Evolutionary conservation across 2,329 filamentous ascomycete genomes (phyloP).

Genomic region (Fusarium xyrophilum): DNA sequence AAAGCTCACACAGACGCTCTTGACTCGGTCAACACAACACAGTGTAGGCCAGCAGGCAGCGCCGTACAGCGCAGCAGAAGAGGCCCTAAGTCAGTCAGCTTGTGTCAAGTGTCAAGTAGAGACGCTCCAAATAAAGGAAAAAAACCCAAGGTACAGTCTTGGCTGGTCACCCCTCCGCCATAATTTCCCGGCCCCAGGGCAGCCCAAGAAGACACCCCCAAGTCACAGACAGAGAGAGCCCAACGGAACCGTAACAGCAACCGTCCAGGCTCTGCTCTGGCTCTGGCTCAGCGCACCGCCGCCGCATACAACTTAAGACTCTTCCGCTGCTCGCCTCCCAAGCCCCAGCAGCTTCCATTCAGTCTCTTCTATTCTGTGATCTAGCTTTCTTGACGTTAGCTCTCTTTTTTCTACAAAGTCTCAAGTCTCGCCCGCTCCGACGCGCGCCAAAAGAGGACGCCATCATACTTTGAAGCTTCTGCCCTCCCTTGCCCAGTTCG

Average conservation of each 20-base stretch:
- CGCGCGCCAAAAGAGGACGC: constrained; percentile 25
- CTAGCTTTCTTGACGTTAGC: constrained; percentile 37
- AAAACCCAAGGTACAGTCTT: constrained; percentile 22
- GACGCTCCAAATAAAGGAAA: constrained; percentile 38
- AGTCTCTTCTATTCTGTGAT: constrained; percentile 17
- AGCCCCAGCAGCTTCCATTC: constrained; percentile 4
- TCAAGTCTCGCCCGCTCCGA: constrained; percentile 34
- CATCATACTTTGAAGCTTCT: constrained; percentile 30
- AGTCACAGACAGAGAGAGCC: not conserved
- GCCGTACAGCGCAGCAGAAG: not conserved
- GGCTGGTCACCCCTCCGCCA: constrained; percentile 36
- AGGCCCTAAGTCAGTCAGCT: not conserved
- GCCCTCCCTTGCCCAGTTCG: constrained; percentile 25
- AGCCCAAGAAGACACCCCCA: constrained; percentile 30
- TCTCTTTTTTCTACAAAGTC: constrained; percentile 25
- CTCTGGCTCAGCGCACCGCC: constrained; percentile 15
- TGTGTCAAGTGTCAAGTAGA: constrained; percentile 26
- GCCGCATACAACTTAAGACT: constrained; percentile 31
- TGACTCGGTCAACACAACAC: constrained; percentile 1
- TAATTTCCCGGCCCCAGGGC: constrained; percentile 39
- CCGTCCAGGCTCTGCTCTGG: constrained; percentile 16
- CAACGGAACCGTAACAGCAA: constrained; percentile 11
- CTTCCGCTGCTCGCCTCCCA: constrained; percentile 22
- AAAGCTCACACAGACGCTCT: constrained; percentile 29
- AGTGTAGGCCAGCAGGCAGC: not conserved